Evolutionary conservation across 2,329 filamentous ascomycete genomes (phyloP).

Genomic region (Didymella glomerata): DNA sequence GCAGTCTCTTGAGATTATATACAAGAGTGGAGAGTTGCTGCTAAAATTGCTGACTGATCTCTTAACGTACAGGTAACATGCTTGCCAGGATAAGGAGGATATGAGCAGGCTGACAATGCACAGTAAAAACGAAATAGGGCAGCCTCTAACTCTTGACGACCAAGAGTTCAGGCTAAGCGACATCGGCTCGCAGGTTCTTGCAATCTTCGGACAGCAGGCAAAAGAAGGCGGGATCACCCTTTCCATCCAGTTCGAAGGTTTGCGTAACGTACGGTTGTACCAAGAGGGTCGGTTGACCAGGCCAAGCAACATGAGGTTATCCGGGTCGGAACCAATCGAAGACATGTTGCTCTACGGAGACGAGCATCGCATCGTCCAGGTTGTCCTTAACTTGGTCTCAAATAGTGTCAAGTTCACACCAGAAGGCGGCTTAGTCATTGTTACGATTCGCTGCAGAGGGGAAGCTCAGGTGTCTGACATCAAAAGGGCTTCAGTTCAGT

Average conservation of each 20-base stretch:
- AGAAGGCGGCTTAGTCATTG: slow-evolving; percentile 73
- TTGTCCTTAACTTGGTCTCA: slow-evolving; percentile 92
- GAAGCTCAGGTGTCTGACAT: slow-evolving; percentile 59
- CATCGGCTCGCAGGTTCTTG: slow-evolving; percentile 80
- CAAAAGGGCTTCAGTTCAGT: slow-evolving; percentile 51
- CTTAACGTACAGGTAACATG: slow-evolving; percentile 72
- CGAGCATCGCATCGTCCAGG: slow-evolving; percentile 86
- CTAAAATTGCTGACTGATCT: slow-evolving; percentile 88
- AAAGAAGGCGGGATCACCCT: slow-evolving; percentile 81
- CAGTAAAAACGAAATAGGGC: slow-evolving; percentile 88
- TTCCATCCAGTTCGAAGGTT: slow-evolving; percentile 72
- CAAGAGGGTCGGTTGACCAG: slow-evolving; percentile 45
- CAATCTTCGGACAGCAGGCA: slow-evolving; percentile 90
- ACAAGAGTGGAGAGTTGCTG: slow-evolving; percentile 84
- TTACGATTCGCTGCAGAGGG: slow-evolving; percentile 77
- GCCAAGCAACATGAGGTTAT: slow-evolving; percentile 68
- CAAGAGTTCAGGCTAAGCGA: slow-evolving; percentile 85
- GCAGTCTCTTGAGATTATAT: slow-evolving; percentile 84
- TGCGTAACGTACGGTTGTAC: slow-evolving; percentile 51
- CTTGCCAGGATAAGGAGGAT: not conserved
- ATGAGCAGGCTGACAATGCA: not conserved
- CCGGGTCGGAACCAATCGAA: slow-evolving; percentile 73
- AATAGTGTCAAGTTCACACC: slow-evolving; percentile 94
- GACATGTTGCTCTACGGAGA: slow-evolving; percentile 92
- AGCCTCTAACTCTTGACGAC: slow-evolving; percentile 81